Conservation (phyloP, 2,329 filamentous ascomycete genomes). For the Aaosphaeria arxii region DNA sequence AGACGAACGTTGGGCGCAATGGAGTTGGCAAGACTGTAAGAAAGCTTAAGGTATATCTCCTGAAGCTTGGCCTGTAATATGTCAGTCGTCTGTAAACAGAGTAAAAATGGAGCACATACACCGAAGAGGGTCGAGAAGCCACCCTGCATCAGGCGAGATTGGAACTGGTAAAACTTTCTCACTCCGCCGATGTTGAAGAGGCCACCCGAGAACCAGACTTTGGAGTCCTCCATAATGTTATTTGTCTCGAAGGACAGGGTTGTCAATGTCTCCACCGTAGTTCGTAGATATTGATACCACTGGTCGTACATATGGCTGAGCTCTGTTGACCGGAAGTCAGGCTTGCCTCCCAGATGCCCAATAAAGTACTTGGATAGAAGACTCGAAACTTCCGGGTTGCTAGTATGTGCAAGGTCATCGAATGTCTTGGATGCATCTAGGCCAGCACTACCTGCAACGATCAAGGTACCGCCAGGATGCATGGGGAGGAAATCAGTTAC, state of each 20-base stretch:
- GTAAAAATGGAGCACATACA: background rate
- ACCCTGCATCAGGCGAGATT: constrained; percentile 50
- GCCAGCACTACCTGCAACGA: constrained; percentile 55
- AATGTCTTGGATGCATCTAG: constrained; percentile 54
- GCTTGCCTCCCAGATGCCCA: constrained; percentile 51
- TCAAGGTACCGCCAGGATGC: constrained; percentile 54
- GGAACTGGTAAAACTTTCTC: constrained; percentile 53
- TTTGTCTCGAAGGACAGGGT: constrained; percentile 55
- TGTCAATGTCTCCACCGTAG: constrained; percentile 51
- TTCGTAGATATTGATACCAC: constrained; percentile 51
- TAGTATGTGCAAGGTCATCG: constrained; percentile 54
- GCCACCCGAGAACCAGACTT: constrained; percentile 47
- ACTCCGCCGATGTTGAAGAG: constrained; percentile 51
- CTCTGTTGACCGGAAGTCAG: constrained; percentile 44
- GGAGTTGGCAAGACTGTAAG: constrained; percentile 48
- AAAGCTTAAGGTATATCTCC: constrained; percentile 53
- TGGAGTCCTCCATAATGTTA: constrained; percentile 47
- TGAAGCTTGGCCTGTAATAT: constrained; percentile 43
- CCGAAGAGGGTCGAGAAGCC: constrained; percentile 53
- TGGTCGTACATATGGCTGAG: constrained; percentile 48
- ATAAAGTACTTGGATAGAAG: constrained; percentile 56
- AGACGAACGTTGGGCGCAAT: constrained; percentile 31
- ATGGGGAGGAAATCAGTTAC: constrained; percentile 53
- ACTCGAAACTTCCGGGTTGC: constrained; percentile 53
- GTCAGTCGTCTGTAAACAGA: background rate